Evolutionary conservation across 805 yeast genomes (phyloP).

Genomic region (Sungouiella blattae): DNA sequence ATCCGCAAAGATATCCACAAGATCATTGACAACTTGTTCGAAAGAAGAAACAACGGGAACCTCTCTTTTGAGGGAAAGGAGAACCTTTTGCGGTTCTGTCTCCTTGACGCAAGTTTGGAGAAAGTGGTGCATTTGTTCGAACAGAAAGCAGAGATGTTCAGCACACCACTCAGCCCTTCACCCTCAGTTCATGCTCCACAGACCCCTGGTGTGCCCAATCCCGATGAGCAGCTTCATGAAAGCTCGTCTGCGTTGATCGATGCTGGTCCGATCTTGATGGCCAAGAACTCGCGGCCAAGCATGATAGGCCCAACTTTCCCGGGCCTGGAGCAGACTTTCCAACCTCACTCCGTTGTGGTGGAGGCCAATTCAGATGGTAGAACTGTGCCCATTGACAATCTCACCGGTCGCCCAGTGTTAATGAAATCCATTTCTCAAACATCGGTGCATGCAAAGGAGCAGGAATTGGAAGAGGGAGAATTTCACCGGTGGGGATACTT

Average conservation of each 20-base stretch:
- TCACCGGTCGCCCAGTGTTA: slow-evolving; percentile 70
- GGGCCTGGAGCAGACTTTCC: slow-evolving; percentile 26
- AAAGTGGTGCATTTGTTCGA: slow-evolving; percentile 50
- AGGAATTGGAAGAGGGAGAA: slow-evolving; percentile 91
- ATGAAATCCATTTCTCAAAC: slow-evolving; percentile 64
- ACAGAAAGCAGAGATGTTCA: slow-evolving; percentile 28
- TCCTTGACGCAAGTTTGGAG: slow-evolving; percentile 52
- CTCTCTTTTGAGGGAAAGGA: slow-evolving; percentile 55
- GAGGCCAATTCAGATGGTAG: slow-evolving; percentile 56
- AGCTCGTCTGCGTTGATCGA: slow-evolving; percentile 49
- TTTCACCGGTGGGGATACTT: slow-evolving; percentile 82
- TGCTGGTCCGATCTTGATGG: slow-evolving; percentile 48
- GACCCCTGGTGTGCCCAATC: not conserved
- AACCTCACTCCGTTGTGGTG: slow-evolving; percentile 71
- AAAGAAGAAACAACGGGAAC: slow-evolving; percentile 42
- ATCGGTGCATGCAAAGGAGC: slow-evolving; percentile 64
- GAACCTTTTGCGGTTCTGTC: slow-evolving; percentile 48
- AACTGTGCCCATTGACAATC: slow-evolving; percentile 56
- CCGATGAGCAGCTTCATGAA: slow-evolving; percentile 39
- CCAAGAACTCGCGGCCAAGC: slow-evolving; percentile 8
- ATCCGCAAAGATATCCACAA: slow-evolving; percentile 50
- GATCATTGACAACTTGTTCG: slow-evolving; percentile 49
- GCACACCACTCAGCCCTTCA: slow-evolving; percentile 16
- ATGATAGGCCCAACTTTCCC: slow-evolving; percentile 1
- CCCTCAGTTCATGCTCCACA: slow-evolving; percentile 5